phyloP scores from a whole-genome alignment of 2,329 filamentous ascomycete genomes.

The Microthyrium microscopicum region DNA sequence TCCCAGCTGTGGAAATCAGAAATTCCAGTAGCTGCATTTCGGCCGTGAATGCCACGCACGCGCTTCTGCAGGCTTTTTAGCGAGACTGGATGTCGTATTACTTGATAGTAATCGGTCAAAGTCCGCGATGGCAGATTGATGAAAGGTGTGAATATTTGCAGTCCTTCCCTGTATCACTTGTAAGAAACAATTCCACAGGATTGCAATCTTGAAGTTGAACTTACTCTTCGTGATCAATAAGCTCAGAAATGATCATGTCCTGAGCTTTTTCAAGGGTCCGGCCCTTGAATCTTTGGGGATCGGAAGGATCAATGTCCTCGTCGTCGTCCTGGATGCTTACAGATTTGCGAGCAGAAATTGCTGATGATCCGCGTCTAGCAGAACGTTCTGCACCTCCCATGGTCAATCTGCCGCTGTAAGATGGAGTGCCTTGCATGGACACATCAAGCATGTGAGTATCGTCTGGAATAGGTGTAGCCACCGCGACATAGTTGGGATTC shows the following conservation, averaged over 20 bases:
- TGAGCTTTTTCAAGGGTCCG: constrained; percentile 72
- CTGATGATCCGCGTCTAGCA: neutral
- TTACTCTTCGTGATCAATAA: constrained; percentile 48
- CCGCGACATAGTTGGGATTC: constrained; percentile 48
- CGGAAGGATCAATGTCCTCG: neutral
- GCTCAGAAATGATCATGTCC: constrained; percentile 64
- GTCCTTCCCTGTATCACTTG: constrained; percentile 27
- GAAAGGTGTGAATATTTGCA: constrained; percentile 59
- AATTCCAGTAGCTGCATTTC: constrained; percentile 39
- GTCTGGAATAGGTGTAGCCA: constrained; percentile 57
- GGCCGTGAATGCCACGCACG: constrained; percentile 55
- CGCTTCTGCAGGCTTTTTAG: constrained; percentile 62
- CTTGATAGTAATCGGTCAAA: constrained; percentile 70
- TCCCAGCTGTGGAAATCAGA: constrained; percentile 72
- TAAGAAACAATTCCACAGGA: constrained; percentile 1
- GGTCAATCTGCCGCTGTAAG: no score
- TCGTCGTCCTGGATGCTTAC: constrained; percentile 4
- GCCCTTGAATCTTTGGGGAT: constrained; percentile 29
- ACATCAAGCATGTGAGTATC: constrained; percentile 8
- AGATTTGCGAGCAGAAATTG: no score
- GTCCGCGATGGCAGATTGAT: constrained; percentile 58
- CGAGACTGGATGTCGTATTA: constrained; percentile 68
- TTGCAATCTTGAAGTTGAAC: neutral
- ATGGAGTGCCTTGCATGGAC: no score
- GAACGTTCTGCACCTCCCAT: no score